A percentile compares a stretch with the other conserved stretches of the same genome.
Evolutionary conservation across 2,329 filamentous ascomycete genomes (phyloP).

Genomic region (Calonectria crousiana): DNA sequence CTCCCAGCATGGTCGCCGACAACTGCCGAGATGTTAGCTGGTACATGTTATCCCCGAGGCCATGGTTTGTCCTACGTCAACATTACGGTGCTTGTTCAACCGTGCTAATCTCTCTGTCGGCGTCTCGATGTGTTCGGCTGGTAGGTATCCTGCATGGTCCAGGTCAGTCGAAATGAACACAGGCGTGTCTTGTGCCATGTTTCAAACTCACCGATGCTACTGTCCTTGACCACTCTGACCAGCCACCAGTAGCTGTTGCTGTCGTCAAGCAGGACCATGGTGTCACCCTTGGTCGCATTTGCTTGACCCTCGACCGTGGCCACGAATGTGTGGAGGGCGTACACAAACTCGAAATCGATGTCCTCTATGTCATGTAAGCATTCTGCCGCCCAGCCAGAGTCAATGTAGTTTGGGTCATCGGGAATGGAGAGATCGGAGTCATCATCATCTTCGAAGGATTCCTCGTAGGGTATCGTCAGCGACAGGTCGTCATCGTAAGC

Average conservation of each 20-base stretch:
- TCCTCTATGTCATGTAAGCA: constrained; percentile 97
- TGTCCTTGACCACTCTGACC: constrained; percentile 96
- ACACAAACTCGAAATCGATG: constrained; percentile 99
- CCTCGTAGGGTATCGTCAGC: constrained; percentile 60
- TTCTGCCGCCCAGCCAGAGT: constrained; percentile 80
- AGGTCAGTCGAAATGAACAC: constrained; percentile 34
- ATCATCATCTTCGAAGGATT: constrained; percentile 66
- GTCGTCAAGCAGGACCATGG: constrained; percentile 97
- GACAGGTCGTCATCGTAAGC: constrained; percentile 43
- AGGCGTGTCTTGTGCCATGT: background rate
- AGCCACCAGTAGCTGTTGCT: constrained; percentile 99
- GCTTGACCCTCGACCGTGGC: constrained; percentile 98
- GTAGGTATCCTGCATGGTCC: constrained; percentile 80
- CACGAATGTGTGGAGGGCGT: constrained; percentile 96
- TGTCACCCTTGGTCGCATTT: constrained; percentile 98
- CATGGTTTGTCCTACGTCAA: constrained; percentile 76
- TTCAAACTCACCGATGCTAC: constrained; percentile 78
- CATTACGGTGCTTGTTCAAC: constrained; percentile 97
- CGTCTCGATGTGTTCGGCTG: constrained; percentile 98
- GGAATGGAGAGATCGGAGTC: constrained; percentile 69
- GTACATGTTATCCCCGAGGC: background rate
- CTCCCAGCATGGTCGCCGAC: constrained; percentile 72
- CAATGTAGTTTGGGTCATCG: constrained; percentile 73
- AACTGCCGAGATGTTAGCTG: constrained; percentile 55
- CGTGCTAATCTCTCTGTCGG: constrained; percentile 94